Base-by-base conservation (phyloP, 768 basidiomycete species). In the Phylloporus sp. region DNA sequence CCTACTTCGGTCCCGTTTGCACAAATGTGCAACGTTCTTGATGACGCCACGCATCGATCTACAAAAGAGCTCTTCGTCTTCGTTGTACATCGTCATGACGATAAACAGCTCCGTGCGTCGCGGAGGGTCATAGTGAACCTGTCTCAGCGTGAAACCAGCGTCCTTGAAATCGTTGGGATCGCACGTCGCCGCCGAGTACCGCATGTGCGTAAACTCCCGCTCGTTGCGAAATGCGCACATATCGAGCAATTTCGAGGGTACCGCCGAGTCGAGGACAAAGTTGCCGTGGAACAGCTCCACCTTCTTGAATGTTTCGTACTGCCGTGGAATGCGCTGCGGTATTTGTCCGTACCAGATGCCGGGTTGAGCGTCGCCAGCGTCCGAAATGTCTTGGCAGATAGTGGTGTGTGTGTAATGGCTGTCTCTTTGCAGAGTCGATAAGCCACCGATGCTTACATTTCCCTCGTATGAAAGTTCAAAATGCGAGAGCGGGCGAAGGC, bases 81-180 rank as follows among this genome's bases (percentile, higher is more conserved):
- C 92, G 59, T 96, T 95, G 65, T 95, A 96, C 93, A 97, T 96
- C 13, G 94, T 97, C 80, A 97, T 86, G 34, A 96, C 94, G 56
- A 97, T 94, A 69, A 96, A 95, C 14, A 97, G 72, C 66, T 98
- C 95, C 27, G 94, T 96, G 27, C 86, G 76, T 17, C 94, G 75
- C 0, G 90, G 86, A 0, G 92, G 92, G 57, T 94, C 89, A 65
- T 95, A 94, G 56, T 90, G 80, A n/a, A 81, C 76, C 64, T 95
- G 94, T 3, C 95, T 81, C 7, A 97, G 74, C 0, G 90, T 89
- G 69, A 95, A 98, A 1, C 86, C 82, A 10, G 78, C 67, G 22
- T 81, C 72, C 58, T 83, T 77, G 66, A 97, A 98, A 60, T 90
- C 83, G 66, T 97, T 92, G 7, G 95, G 95, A 66, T 97, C 94